phyloP scores from a whole-genome alignment of 768 basidiomycete species.

The Tubosaeta brunneosetosa region DNA sequence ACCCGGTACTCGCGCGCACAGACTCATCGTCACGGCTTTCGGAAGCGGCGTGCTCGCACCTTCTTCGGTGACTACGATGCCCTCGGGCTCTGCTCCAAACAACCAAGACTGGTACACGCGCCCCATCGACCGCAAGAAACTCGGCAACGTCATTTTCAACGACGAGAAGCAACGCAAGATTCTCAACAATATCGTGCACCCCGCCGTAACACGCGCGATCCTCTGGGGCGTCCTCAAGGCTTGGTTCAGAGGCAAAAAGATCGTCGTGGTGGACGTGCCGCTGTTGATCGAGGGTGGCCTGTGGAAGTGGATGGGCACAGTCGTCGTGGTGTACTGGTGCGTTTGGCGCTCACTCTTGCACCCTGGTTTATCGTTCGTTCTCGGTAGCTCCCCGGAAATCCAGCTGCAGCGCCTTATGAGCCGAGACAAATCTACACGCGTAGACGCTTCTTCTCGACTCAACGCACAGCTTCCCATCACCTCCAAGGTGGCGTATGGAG shows the following conservation, averaged over 20 bases:
- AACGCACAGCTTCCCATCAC: slow-evolving; percentile 76
- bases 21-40: slow-evolving; percentile 63
- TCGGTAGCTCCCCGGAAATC: slow-evolving; percentile 65
- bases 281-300: slow-evolving; percentile 85
- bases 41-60: slow-evolving; percentile 61
- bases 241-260: slow-evolving; percentile 76
- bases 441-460: slow-evolving; percentile 71
- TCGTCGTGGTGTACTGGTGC: slow-evolving; percentile 91
- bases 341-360: slow-evolving; percentile 15
- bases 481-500: slow-evolving; percentile 80
- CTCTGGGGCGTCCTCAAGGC: slow-evolving; percentile 55
- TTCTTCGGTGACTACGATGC: neutral
- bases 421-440: slow-evolving; percentile 61
- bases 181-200: slow-evolving; percentile 86
- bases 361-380: neutral
- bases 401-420: slow-evolving; percentile 80
- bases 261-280: slow-evolving; percentile 87
- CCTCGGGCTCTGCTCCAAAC: neutral
- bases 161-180: slow-evolving; percentile 64
- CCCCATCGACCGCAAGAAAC: slow-evolving; percentile 71
- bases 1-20: slow-evolving; percentile 74
- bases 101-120: slow-evolving; percentile 43
- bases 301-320: slow-evolving; percentile 76
- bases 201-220: slow-evolving; percentile 82
- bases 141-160: slow-evolving; percentile 82